phyloP scores from a whole-genome alignment of 2,329 filamentous ascomycete genomes.

The Aureobasidium mangrovei region DNA sequence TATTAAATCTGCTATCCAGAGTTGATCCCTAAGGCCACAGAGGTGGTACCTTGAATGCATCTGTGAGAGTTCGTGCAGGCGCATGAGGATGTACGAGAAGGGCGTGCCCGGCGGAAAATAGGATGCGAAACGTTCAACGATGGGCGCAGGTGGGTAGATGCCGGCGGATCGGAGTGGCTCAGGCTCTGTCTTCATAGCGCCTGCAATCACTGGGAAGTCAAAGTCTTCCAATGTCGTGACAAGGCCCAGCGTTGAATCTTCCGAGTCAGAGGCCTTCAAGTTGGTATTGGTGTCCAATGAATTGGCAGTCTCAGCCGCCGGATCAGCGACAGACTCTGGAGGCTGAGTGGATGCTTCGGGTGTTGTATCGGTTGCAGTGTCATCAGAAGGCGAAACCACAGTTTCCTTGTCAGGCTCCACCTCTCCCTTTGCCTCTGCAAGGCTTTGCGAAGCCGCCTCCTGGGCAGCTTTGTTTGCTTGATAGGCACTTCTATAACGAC shows the following conservation, averaged over 20 bases:
- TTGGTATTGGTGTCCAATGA: not conserved
- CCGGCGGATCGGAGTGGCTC: conserved; percentile 62
- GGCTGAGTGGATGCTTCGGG: not conserved
- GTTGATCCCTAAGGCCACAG: conserved; percentile 52
- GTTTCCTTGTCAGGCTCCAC: conserved; percentile 10
- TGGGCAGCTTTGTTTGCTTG: conserved; percentile 36
- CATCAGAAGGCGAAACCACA: not conserved
- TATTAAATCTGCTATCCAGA: conserved; percentile 64
- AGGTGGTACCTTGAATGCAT: conserved; percentile 62
- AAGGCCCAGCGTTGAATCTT: conserved; percentile 49
- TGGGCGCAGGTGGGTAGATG: conserved; percentile 60
- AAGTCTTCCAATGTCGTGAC: conserved; percentile 69
- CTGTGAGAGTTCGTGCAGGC: conserved; percentile 60
- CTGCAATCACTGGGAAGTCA: conserved; percentile 56
- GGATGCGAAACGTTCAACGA: conserved; percentile 66
- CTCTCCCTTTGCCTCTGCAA: conserved; percentile 23
- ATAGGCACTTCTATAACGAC: conserved; percentile 68
- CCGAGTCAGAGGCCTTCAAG: not conserved
- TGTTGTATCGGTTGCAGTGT: not conserved
- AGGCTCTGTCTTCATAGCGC: conserved; percentile 56
- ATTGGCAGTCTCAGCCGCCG: too few relatives aligned
- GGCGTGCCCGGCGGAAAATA: conserved; percentile 77
- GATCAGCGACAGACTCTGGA: not conserved
- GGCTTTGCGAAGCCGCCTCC: conserved; percentile 20
- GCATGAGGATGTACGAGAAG: conserved; percentile 72